phyloP scores from a whole-genome alignment of 2,329 filamentous ascomycete genomes.

The Fusarium sp. region DNA sequence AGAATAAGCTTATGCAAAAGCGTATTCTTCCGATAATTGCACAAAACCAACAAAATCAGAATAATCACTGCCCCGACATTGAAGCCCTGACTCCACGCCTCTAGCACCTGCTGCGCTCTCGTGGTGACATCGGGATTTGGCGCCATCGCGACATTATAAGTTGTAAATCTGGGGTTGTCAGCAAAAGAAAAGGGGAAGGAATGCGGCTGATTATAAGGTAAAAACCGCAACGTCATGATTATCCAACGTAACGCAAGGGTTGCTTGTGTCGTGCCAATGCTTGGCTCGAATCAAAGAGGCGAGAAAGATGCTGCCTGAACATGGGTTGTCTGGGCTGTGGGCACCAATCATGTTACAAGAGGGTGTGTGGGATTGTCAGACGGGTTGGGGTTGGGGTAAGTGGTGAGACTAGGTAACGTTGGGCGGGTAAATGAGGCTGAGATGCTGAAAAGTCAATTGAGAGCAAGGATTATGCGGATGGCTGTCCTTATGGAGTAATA shows the following conservation, averaged over 20 bases:
- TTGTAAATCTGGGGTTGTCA: background rate
- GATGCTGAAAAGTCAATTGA: background rate
- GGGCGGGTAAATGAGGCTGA: background rate
- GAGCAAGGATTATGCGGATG: background rate
- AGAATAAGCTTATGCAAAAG: slow-evolving; percentile 29
- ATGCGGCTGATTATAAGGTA: background rate
- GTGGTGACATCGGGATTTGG: slow-evolving; percentile 17
- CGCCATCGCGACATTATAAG: slow-evolving; percentile 9
- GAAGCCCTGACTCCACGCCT: slow-evolving; percentile 26
- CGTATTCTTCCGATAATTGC: slow-evolving; percentile 21
- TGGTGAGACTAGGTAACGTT: background rate
- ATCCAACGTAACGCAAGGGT: background rate
- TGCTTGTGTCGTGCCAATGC: background rate
- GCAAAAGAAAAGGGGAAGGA: background rate
- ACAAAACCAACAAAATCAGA: slow-evolving; percentile 15
- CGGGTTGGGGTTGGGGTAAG: background rate
- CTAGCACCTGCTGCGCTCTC: slow-evolving; percentile 20
- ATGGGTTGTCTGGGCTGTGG: background rate
- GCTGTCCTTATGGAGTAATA: accelerated
- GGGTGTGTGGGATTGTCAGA: background rate
- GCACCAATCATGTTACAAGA: background rate
- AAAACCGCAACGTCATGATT: slow-evolving; percentile 12
- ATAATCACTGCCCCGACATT: slow-evolving; percentile 16
- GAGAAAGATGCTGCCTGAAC: slow-evolving; percentile 26
- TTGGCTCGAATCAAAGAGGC: slow-evolving; percentile 22